These are phyloP conservation scores for Phytophthora nicotianae DNA, from an alignment of 352 stramenopile genomes.

Conservation along the genomic window DNA sequence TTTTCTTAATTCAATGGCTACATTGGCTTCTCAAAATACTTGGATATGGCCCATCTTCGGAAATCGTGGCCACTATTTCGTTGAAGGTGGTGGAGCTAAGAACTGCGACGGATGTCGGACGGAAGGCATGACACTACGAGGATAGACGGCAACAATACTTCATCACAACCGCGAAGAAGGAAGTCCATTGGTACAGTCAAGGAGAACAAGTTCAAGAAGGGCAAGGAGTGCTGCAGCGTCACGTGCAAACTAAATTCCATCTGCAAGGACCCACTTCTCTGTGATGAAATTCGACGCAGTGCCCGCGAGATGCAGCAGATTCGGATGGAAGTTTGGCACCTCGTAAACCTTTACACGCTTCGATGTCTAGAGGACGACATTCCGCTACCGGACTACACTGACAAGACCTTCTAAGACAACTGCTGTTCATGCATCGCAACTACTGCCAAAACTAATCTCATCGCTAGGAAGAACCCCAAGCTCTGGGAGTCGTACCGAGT, in stretches of 20 bases:
- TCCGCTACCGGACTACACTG: constrained; percentile 18
- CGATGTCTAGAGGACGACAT: too few species aligned
- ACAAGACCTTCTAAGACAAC: constrained; percentile 17
- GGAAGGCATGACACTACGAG: too few species aligned
- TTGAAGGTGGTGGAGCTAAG: too few species aligned
- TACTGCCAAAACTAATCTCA: constrained; percentile 12
- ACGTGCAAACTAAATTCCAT: not conserved
- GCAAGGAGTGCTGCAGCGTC: not conserved
- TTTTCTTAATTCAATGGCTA: too few species aligned
- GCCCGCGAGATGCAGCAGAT: constrained; percentile 24
- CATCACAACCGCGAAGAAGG: not conserved
- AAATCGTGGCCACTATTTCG: too few species aligned
- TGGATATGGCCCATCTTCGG: too few species aligned
- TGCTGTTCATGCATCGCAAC: constrained; percentile 23
- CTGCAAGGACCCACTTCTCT: not conserved
- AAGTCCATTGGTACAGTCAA: not conserved
- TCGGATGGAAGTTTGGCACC: constrained; percentile 19
- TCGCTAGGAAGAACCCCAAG: constrained; percentile 12
- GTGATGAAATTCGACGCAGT: not conserved
- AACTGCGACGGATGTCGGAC: too few species aligned
- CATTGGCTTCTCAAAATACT: too few species aligned
- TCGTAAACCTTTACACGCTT: too few species aligned
- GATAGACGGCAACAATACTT: not conserved
- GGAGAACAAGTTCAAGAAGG: not conserved
- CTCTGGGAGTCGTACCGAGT: constrained; percentile 20